A percentile compares a stretch with the other conserved stretches of the same genome.
phyloP scores from a whole-genome alignment of 129 eudicot species.

The Saussurea involucrata region DNA sequence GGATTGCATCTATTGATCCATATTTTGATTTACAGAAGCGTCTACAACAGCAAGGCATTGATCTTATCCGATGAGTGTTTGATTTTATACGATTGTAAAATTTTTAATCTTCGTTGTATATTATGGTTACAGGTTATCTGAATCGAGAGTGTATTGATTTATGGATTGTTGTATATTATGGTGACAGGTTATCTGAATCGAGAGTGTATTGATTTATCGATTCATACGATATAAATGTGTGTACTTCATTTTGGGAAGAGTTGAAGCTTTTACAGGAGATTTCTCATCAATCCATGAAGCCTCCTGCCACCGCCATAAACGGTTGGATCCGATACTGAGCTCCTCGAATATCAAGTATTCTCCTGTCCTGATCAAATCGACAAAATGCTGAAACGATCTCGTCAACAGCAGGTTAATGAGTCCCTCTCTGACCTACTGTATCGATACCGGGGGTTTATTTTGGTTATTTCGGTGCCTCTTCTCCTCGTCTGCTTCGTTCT shows the following conservation, averaged over 20 bases:
- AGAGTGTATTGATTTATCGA: not conserved
- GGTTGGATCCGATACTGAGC: conserved; percentile 66
- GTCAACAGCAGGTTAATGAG: conserved; percentile 34
- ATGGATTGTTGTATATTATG: not conserved
- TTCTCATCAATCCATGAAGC: conserved; percentile 36
- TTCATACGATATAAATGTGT: not conserved
- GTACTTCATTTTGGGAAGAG: not conserved
- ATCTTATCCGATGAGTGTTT: not conserved
- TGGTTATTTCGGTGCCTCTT: conserved; percentile 50
- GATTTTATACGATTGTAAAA: not conserved
- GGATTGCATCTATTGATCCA: not conserved
- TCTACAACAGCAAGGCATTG: not conserved
- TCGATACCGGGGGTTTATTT: conserved; percentile 45
- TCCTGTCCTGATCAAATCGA: conserved; percentile 38
- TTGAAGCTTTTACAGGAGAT: conserved; percentile 53
- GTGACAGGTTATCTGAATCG: not conserved
- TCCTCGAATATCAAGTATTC: conserved; percentile 28
- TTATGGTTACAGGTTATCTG: not conserved
- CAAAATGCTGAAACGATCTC: conserved; percentile 45
- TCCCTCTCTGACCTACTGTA: conserved; percentile 36
- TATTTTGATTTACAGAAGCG: not conserved
- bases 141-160: not conserved
- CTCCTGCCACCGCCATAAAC: conserved; percentile 40
- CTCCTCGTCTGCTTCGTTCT: conserved; percentile 54
- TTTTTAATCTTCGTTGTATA: not conserved